Evolutionary conservation across 495 filamentous ascomycete species (phyloP).

Genomic region (Chaetomium fimeti): DNA sequence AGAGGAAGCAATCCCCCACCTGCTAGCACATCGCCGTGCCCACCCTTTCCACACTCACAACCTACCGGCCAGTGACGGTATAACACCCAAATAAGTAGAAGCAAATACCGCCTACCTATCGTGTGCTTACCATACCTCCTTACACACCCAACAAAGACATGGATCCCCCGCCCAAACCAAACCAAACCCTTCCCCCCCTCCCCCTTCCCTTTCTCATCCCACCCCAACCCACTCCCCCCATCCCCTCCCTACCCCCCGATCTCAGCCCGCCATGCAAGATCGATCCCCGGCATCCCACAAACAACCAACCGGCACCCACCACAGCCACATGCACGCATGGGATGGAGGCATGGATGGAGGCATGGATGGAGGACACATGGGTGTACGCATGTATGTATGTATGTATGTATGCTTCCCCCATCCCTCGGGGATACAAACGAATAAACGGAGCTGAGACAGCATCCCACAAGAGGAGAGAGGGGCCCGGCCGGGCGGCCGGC

Average conservation of each 20-base stretch:
- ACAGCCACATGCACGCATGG: not conserved
- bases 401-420: not conserved
- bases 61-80: not conserved
- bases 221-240: not conserved
- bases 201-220: not conserved
- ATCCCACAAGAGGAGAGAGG: too few relatives aligned
- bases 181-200: not conserved
- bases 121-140: not conserved
- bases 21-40: not conserved
- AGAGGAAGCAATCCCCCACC: not conserved
- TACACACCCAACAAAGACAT: not conserved
- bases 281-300: not conserved
- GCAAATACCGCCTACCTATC: too few relatives aligned
- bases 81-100: too few relatives aligned
- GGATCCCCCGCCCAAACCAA: not conserved
- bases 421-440: too few relatives aligned
- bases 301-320: not conserved
- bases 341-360: not conserved
- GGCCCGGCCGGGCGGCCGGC: too few relatives aligned
- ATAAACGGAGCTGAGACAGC: too few relatives aligned
- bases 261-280: conserved; percentile 4
- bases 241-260: not conserved
- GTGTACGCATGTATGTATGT: not conserved
- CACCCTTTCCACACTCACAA: not conserved
- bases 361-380: not conserved